These are phyloP conservation scores for Schizothecium vesticola DNA, from an alignment of 495 filamentous ascomycete species.

Conservation along the genomic window DNA sequence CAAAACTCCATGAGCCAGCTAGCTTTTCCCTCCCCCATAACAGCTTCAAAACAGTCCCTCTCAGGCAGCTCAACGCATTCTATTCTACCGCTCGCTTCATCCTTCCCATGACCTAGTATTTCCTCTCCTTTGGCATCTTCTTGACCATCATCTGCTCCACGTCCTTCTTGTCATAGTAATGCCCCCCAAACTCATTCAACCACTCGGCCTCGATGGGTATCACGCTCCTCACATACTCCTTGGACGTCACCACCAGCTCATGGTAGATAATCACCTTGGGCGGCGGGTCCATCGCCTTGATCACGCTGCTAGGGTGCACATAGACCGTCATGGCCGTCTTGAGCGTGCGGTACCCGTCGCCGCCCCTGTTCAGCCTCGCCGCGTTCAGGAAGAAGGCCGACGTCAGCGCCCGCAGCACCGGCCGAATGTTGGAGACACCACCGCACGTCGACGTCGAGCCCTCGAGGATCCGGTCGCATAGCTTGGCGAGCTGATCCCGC, in stretches of 20 bases:
- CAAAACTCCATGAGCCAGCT: not conserved
- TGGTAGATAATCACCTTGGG: conserved; percentile 83
- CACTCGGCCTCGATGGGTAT: conserved; percentile 82
- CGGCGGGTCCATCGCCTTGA: conserved; percentile 73
- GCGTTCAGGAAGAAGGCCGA: conserved; percentile 95
- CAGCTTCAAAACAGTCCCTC: not conserved
- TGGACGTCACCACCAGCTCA: conserved; percentile 86
- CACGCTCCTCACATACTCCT: conserved; percentile 87
- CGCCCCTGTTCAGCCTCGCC: conserved; percentile 74
- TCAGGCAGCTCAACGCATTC: not conserved
- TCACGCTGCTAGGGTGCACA: conserved; percentile 77
- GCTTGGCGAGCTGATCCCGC: conserved; percentile 86
- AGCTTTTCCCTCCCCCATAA: not conserved
- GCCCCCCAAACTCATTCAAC: conserved; percentile 87
- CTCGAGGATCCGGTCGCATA: conserved; percentile 85
- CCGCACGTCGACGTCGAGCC: conserved; percentile 67
- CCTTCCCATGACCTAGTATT: conserved; percentile 11
- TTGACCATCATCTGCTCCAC: conserved; percentile 72
- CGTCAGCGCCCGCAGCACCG: conserved; percentile 82
- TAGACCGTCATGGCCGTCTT: conserved; percentile 89
- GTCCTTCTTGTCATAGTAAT: conserved; percentile 93
- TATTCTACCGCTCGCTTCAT: not conserved
- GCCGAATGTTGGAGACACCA: conserved; percentile 63
- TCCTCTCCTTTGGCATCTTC: conserved; percentile 50
- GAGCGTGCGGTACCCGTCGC: conserved; percentile 89